Evolutionary conservation across 2,329 filamentous ascomycete genomes (phyloP), one percentile per base, ranked within the genome.

Genomic region (Cercospora zeae-maydis): DNA sequence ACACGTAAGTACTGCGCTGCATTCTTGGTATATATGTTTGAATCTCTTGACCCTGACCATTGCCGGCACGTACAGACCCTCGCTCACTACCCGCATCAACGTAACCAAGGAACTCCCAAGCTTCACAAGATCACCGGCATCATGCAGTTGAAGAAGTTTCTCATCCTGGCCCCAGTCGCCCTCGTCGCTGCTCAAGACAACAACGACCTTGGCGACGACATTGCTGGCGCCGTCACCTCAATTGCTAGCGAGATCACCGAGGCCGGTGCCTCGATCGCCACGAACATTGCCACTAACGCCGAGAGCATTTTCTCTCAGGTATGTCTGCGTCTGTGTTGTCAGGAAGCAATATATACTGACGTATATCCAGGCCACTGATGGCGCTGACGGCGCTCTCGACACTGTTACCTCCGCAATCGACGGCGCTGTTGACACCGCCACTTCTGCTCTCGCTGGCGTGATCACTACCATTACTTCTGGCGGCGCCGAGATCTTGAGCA

Each of bases 61-160:
- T 31, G 33, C 45, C 45, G 1, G 33, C 21, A 52, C 34, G 5
- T 30, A 9, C 37, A 47, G 47, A 16, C 24, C 3, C 13, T 49
- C 21, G 42, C 42, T 49, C 42, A 51, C 30, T 27, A 27, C 57
- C 53, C 16, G 24, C 31, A 31, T 33, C 59, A 58, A 24, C 11
- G 10, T 24, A 62, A 30, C 11, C 58, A 53, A 42, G 37, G 39
- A 34, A 51, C 52, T 21, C 31, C 36, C 36, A 63, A 58, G 24
- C 45, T 39, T 33, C 58, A 45, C 61, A 42, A 58, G 0, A 55
- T 19, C n/a, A 24, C 21, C 54, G 37, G 58, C 63, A 52, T 51
- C 58, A 71, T 71, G 70, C 67, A 70, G 53, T 51, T 67, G 57
- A 63, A 64, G 27, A 61, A 68, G 39, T 47, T 66, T 58, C 59